Base-by-base conservation (phyloP, 139 green algal genomes). In the Desmodesmus armatus region DNA sequence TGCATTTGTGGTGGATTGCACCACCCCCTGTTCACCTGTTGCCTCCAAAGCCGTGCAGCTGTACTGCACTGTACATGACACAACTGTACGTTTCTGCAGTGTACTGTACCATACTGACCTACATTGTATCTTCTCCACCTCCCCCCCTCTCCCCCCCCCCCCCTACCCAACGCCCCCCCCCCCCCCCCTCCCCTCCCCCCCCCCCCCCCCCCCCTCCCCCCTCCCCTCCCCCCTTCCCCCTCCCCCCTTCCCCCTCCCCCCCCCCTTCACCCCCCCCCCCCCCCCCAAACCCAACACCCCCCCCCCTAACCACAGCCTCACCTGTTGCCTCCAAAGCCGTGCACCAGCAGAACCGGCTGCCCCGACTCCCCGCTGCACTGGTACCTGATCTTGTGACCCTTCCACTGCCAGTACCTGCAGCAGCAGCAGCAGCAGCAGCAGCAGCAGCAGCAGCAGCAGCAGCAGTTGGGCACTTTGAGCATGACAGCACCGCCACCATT, bases 351-450 rank as follows among this genome's bases (percentile, higher is more conserved):
- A 80, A 80, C 51, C 67, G 80, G 35, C 41, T 44, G 15, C 80
- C 80, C 51, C 43, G 37, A 27, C 51, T 80, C 27, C 27, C 31
- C 1, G 31, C 3, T 21, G 44, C n/a, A 37, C 27, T 98, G 94
- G 84, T 99, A 99, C 7, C 96, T 89, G 5, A 99, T 98, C 6
- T 82, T 88, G 77, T 97, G 87, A 0, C 93, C 94, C 9, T 91
- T 40, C 96, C 96, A 99, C 3, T 33, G 44, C 94, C 95, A 99
- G 62, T 88, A 91, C 25, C 87, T 89, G 87, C 27, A 40, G 47
- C 62, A 76, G 15, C 17, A 72, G 3, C 41, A 53, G 39, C 49
- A 53, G 40, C 62, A 72, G 77, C 37, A 72, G 77, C 77, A 73
- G 60, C 67, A 78, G 35, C 47, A 67, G 69, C 51, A 55, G 5